Base-by-base conservation (phyloP, 495 filamentous ascomycete genomes). In the Cetradonia linearis region DNA sequence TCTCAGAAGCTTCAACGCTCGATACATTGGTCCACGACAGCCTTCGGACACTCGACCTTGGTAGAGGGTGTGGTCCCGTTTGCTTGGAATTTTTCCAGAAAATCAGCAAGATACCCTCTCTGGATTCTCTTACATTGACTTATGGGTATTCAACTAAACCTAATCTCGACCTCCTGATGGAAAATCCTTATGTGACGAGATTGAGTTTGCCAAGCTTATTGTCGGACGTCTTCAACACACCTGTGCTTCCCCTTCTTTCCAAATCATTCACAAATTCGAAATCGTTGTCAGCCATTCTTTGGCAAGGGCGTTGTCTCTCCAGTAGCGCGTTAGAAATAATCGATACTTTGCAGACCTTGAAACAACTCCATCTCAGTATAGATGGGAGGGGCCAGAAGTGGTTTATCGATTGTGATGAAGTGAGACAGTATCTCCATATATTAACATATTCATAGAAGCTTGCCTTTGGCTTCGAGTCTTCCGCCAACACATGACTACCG, bases 331-430 rank as follows among this genome's bases (percentile, higher is more conserved):
- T 63, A n/a, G 23, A 48, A 33, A 30, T 34, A 10, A 64, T 64
- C 36, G 16, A 31, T 23, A n/a, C 30, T 16, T 16, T 63, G 11
- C n/a, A 9, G 13, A 63, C 33, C 2, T 33, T 66, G 9, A 6
- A 58, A 23, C 57, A 66, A 47, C 55, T 66, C 13, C 55, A 55
- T 44, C 25, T 66, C 4, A 58, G 57, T 48, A n/a, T 42, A 56
- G 38, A 28, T 18, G 18, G 37, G 56, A 23, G 47, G 37, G 57
- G n/a, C 18, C 5, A 2, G 52, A 46, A 47, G n/a, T 66, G 56
- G 64, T 27, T 63, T 18, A 63, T 66, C 20, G 44, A 66, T 58
- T 57, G 64, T 44, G 7, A 33, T 16, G 6, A 49, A 5, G 55
- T 64, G 53, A 38, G 53, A 37, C 40, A 13, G 8, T n/a, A 44